phyloP scores from a whole-genome alignment of 2,329 filamentous ascomycete species.

The Xylaria hypoxylon region DNA sequence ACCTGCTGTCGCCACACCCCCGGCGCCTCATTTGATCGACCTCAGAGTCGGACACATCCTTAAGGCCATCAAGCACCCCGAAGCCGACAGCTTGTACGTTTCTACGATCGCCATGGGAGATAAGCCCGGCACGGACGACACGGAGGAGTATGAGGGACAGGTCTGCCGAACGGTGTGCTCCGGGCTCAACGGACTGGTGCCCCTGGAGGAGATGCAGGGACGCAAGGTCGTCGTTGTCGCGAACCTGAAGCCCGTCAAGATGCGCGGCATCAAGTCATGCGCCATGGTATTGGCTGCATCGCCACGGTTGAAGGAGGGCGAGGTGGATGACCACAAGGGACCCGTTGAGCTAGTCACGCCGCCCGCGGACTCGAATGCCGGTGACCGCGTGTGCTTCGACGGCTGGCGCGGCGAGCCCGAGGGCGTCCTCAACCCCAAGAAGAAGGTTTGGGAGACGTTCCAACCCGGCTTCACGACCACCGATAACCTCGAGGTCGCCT shows the following conservation, averaged over 20 bases:
- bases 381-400: constrained; percentile 91
- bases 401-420: constrained; percentile 95
- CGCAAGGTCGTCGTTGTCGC: constrained; percentile 95
- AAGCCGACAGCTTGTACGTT: constrained; percentile 95
- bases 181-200: constrained; percentile 91
- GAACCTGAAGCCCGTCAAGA: constrained; percentile 99
- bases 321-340: constrained; percentile 84
- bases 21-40: constrained; percentile 89
- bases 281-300: constrained; percentile 95
- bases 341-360: constrained; percentile 93
- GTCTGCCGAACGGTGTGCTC: constrained; percentile 96
- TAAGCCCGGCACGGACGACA: constrained; percentile 85
- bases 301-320: constrained; percentile 83
- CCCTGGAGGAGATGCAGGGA: constrained; percentile 95
- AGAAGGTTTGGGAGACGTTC: constrained; percentile 98
- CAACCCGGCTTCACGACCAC: constrained; percentile 97
- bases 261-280: constrained; percentile 83
- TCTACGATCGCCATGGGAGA: constrained; percentile 97
- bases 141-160: constrained; percentile 89
- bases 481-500: constrained; percentile 81
- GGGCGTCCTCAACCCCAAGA: constrained; percentile 96
- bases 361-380: constrained; percentile 80
- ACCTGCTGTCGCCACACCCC: constrained; percentile 76
- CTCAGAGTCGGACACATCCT: constrained; percentile 97
- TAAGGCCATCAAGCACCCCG: constrained; percentile 94